These are phyloP conservation scores for Casuarina cunninghamiana DNA, from an alignment of 306 rosid genomes.

Conservation along the genomic window DNA sequence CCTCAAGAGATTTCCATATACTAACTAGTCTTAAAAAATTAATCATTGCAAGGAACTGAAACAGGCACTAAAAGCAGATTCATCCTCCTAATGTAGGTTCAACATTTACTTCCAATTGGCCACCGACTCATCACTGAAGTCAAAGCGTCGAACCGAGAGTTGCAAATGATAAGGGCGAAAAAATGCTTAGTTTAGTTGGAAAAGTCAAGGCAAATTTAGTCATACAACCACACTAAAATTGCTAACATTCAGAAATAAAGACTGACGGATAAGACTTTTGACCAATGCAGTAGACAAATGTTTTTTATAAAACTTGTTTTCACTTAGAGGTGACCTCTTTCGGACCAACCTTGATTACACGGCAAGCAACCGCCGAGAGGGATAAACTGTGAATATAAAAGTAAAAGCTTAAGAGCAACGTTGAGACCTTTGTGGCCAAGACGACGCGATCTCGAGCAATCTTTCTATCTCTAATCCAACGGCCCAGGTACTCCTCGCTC, in stretches of 20 bases:
- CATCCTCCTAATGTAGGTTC: background rate
- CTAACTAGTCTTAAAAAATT: background rate
- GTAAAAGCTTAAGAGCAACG: background rate
- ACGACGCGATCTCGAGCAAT: slow-evolving; percentile 58
- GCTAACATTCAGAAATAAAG: background rate
- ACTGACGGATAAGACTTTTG: background rate
- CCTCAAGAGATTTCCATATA: background rate
- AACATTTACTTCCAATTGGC: background rate
- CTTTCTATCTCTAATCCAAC: slow-evolving; percentile 64
- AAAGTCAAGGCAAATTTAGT: too few species aligned
- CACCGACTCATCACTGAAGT: background rate
- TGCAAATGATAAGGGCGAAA: too few species aligned
- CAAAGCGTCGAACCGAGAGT: too few species aligned
- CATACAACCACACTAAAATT: background rate
- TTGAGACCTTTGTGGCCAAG: slow-evolving; percentile 73
- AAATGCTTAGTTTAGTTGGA: too few species aligned
- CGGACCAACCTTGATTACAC: background rate
- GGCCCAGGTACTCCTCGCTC: slow-evolving; percentile 86
- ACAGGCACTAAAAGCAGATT: background rate
- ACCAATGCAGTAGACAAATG: background rate
- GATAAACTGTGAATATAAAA: background rate
- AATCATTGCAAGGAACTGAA: background rate
- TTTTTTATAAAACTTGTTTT: background rate
- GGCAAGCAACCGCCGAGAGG: background rate
- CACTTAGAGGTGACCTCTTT: background rate